These are phyloP conservation scores for Plantago major DNA, from an alignment of 257 asterid genomes.

Conservation along the genomic window DNA sequence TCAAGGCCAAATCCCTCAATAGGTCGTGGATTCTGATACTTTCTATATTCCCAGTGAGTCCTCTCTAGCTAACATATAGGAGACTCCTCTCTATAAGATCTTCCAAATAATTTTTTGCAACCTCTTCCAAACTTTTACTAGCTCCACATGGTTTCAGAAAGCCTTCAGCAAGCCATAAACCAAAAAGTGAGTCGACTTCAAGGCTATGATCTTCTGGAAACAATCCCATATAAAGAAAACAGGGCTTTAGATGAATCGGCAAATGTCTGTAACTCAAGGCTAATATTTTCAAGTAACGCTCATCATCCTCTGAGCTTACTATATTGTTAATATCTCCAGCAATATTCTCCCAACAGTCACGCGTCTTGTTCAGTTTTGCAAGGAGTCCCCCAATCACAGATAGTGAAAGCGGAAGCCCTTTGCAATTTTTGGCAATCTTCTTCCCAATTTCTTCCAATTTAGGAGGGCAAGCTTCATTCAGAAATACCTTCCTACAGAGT, in stretches of 20 bases:
- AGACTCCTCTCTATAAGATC: too few species aligned
- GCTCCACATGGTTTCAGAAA: neutral
- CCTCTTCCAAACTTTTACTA: neutral
- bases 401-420: neutral
- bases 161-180: constrained; percentile 1
- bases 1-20: too few species aligned
- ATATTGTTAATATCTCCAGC: neutral
- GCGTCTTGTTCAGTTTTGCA: neutral
- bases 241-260: constrained; percentile 1
- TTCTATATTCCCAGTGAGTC: too few species aligned
- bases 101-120: neutral
- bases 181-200: neutral
- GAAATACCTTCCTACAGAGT: neutral
- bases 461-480: neutral
- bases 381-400: neutral
- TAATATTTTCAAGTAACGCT: neutral
- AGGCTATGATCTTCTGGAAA: neutral
- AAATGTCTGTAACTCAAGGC: neutral
- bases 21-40: too few species aligned
- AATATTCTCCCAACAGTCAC: neutral
- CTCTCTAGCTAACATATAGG: neutral
- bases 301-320: neutral
- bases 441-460: neutral
- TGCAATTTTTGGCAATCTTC: neutral
- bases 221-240: neutral